phyloP scores from a whole-genome alignment of 208 protist genomes.

The Herpetomonas samuelpessoai region DNA sequence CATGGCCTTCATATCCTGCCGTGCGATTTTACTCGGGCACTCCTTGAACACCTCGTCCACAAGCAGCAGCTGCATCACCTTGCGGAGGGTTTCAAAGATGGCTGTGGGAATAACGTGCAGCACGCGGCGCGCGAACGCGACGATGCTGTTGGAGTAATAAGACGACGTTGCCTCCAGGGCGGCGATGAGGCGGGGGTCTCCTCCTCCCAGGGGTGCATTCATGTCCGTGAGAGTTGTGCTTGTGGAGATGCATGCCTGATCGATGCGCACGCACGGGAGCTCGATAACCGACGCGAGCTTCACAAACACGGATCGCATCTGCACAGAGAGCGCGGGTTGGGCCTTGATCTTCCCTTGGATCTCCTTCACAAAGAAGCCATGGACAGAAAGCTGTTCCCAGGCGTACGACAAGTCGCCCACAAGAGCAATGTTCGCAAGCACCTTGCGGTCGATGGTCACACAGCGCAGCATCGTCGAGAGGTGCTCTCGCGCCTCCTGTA shows the following conservation, averaged over 20 bases:
- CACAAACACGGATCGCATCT: conserved; percentile 96
- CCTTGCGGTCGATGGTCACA: conserved; percentile 91
- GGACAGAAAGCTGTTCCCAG: conserved; percentile 92
- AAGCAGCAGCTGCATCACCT: conserved; percentile 94
- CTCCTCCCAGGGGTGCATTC: conserved; percentile 29
- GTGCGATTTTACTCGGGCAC: conserved; percentile 66
- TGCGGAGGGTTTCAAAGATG: conserved; percentile 95
- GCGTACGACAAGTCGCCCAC: conserved; percentile 97
- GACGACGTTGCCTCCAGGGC: conserved; percentile 90
- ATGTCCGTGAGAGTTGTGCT: conserved; percentile 6
- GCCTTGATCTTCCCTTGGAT: conserved; percentile 95
- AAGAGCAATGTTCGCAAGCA: conserved; percentile 85
- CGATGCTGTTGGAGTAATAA: conserved; percentile 93
- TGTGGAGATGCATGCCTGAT: conserved; percentile 37
- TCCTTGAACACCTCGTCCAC: conserved; percentile 49
- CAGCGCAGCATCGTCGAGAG: conserved; percentile 95
- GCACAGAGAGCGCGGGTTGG: conserved; percentile 89
- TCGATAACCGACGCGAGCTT: conserved; percentile 96
- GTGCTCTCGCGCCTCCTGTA: conserved; percentile 83
- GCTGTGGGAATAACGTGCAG: conserved; percentile 95
- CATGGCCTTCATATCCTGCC: conserved; percentile 67
- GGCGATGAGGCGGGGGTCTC: conserved; percentile 47
- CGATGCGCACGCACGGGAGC: conserved; percentile 93
- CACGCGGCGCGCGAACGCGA: conserved; percentile 92
- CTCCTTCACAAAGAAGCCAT: conserved; percentile 76